A percentile compares a stretch with the other conserved stretches of the same genome.
These are phyloP conservation scores for Trypanosoma platydactyli DNA, from an alignment of 208 protist species.

Conservation along the genomic window DNA sequence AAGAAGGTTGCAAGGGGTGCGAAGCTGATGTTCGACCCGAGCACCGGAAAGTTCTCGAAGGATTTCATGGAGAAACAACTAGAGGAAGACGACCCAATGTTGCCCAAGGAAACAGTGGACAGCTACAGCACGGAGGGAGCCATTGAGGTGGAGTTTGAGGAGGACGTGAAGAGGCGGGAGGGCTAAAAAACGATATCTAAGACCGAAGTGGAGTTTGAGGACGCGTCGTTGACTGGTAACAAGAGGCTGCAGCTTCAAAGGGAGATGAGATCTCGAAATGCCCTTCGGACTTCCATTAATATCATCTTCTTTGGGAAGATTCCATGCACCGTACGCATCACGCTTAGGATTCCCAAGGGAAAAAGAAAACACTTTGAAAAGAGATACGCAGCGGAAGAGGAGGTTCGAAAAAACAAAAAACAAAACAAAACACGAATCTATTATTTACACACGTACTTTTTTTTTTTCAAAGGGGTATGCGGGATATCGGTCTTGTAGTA, in stretches of 20 bases:
- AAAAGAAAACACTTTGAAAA: too few species aligned
- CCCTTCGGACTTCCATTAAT: neutral
- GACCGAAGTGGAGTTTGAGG: constrained; percentile 53
- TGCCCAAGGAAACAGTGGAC: constrained; percentile 80
- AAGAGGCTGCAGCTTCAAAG: neutral
- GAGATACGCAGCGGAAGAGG: too few species aligned
- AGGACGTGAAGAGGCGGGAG: constrained; percentile 29
- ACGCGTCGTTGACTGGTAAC: neutral
- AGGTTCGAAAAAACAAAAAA: too few species aligned
- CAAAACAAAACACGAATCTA: too few species aligned
- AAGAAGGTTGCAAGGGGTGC: constrained; percentile 88
- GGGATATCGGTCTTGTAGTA: too few species aligned
- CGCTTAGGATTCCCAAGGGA: too few species aligned
- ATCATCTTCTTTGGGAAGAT: constrained; percentile 18
- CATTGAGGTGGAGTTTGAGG: constrained; percentile 88
- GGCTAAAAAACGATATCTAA: constrained; percentile 32
- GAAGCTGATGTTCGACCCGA: constrained; percentile 74
- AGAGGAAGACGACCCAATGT: constrained; percentile 78
- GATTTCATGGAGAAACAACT: constrained; percentile 88
- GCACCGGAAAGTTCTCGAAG: constrained; percentile 78
- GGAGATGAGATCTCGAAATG: neutral
- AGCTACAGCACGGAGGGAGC: constrained; percentile 70
- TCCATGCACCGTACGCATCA: too few species aligned
- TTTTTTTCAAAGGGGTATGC: too few species aligned
- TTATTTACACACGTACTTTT: too few species aligned